Percentiles rank a stretch among this genome's conserved stretches.
Evolutionary conservation across 2,329 filamentous ascomycete genomes (phyloP).

Genomic region (Aureobasidium sp.): DNA sequence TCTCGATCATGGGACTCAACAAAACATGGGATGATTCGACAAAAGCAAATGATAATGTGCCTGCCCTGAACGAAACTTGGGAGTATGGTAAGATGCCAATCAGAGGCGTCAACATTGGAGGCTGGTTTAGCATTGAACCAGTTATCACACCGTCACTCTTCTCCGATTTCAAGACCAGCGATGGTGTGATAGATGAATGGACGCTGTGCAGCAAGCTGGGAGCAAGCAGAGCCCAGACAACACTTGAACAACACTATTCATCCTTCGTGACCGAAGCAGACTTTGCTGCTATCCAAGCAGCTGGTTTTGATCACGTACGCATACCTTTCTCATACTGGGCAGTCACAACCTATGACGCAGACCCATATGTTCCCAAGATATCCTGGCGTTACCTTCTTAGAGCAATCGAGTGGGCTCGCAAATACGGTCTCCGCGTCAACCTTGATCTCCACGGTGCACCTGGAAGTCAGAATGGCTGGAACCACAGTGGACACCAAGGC

Average conservation of each 20-base stretch:
- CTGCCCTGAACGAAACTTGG: constrained; percentile 68
- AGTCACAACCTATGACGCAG: constrained; percentile 71
- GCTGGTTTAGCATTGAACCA: constrained; percentile 89
- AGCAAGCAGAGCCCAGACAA: constrained; percentile 51
- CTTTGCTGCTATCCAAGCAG: constrained; percentile 75
- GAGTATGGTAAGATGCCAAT: constrained; percentile 73
- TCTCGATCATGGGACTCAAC: constrained; percentile 87
- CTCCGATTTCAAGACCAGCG: constrained; percentile 52
- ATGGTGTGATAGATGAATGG: constrained; percentile 78
- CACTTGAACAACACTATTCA: constrained; percentile 86
- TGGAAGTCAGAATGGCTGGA: constrained; percentile 96
- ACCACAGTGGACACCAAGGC: constrained; percentile 82
- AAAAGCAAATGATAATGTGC: constrained; percentile 70
- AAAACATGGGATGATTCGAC: constrained; percentile 78
- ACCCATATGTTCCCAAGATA: constrained; percentile 80
- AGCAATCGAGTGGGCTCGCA: constrained; percentile 86
- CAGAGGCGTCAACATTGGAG: constrained; percentile 84
- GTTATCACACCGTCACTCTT: constrained; percentile 95
- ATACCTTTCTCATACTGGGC: constrained; percentile 97
- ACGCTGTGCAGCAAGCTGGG: constrained; percentile 69
- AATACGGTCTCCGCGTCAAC: constrained; percentile 86
- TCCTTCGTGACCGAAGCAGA: constrained; percentile 78
- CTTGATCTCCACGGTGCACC: constrained; percentile 88
- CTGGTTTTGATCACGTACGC: constrained; percentile 92
- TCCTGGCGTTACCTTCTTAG: constrained; percentile 91